Evolutionary conservation across 225 moss, liverwort and hornwort genomes (phyloP), one percentile per base, ranked within the genome.

Genomic region (Lunularia cruciata): DNA sequence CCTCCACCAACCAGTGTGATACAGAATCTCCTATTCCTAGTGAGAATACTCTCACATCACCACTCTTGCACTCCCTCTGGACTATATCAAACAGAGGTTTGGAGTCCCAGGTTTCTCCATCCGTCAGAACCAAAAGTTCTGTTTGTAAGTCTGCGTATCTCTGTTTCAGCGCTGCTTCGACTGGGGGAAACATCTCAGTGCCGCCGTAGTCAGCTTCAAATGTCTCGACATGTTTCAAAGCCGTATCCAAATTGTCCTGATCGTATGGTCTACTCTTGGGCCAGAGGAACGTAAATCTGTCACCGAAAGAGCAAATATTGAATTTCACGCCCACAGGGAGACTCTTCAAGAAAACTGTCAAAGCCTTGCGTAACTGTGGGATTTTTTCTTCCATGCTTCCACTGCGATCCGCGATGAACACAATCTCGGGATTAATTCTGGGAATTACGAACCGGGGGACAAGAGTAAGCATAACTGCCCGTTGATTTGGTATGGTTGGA

Each of bases 251-350:
- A 16, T 75, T 76, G 0, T 68, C 75, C 51, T 73, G 72, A 36
- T 73, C 60, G 74, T 87, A 90, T 4, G 40, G 32, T 47, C 59
- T 72, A 12, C 83, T 87, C 30, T 56, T 72, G 3, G 73, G 74
- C 70, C 87, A 90, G 28, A 90, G 72, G 26, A 80, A 58, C 32
- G 60, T 2, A 70, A 77, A 73, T 0, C 2, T 0, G 9, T 6
- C 3, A 2, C 87, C 89, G 47, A 90, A 90, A 35, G 87, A 85
- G 38, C 87, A 74, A 32, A 90, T 79, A 69, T 88, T 90, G 72
- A 83, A 87, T 40, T 90, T 85, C 13, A 82, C 82, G 15, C 86
- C 87, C 25, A 65, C 73, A 0, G 86, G 85, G 45, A 90, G 77
- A 27, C 83, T 85, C 49, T 76, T 72, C 0, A 87, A 62, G 23